These are phyloP conservation scores for Melanopsichium pennsylvanicum DNA, from an alignment of 1,284 basidiomycete genomes.

Conservation along the genomic window DNA sequence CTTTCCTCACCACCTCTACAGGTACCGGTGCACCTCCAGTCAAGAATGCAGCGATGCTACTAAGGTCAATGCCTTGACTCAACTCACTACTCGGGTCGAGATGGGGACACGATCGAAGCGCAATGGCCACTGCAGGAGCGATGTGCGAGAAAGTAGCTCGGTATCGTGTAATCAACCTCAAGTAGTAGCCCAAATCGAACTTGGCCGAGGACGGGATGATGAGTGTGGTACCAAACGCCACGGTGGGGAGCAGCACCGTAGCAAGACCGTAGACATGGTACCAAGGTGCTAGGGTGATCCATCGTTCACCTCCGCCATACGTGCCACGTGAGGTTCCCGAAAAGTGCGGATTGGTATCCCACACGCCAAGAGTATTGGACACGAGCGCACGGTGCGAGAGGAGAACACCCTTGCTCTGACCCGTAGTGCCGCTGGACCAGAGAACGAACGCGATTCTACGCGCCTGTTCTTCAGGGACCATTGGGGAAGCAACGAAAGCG, in stretches of 20 bases:
- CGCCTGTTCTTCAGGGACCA: slow-evolving; percentile 42
- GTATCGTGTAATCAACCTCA: slow-evolving; percentile 61
- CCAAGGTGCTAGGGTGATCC: slow-evolving; percentile 66
- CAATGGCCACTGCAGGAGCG: slow-evolving; percentile 67
- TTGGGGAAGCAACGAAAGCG: slow-evolving; percentile 22
- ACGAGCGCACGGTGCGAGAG: slow-evolving; percentile 63
- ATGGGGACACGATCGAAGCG: slow-evolving; percentile 64
- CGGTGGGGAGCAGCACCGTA: slow-evolving; percentile 59
- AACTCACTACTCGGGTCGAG: slow-evolving; percentile 21
- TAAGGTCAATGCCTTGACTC: slow-evolving; percentile 59
- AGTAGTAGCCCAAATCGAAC: slow-evolving; percentile 66
- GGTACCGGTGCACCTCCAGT: slow-evolving; percentile 67
- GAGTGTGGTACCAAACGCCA: slow-evolving; percentile 65
- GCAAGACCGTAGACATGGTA: slow-evolving; percentile 64
- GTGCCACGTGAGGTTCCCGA: slow-evolving; percentile 21
- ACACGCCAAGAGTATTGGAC: slow-evolving; percentile 58
- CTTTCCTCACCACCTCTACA: slow-evolving; percentile 62
- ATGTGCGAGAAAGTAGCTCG: slow-evolving; percentile 66
- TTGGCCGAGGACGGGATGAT: slow-evolving; percentile 54
- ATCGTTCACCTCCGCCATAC: slow-evolving; percentile 50
- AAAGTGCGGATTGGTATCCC: slow-evolving; percentile 46
- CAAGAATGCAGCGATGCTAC: slow-evolving; percentile 62
- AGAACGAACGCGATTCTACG: slow-evolving; percentile 58
- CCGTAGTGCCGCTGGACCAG: slow-evolving; percentile 66
- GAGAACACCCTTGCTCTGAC: slow-evolving; percentile 66